Base-by-base conservation (phyloP, 176 grass and related monocot genomes). In the Rhipidocladum racemiflorum region DNA sequence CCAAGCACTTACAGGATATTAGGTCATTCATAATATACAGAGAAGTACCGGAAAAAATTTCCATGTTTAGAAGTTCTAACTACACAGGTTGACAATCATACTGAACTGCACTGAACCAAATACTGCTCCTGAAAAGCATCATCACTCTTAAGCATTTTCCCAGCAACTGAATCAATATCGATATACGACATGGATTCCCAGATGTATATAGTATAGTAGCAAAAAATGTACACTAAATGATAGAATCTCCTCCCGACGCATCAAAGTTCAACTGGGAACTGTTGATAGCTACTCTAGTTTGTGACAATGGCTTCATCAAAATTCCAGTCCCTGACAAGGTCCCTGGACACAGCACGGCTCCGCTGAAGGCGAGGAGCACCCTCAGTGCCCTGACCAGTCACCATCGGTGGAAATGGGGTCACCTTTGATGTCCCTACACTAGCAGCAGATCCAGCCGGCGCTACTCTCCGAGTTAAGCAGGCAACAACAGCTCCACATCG, bases 301-400 rank as follows among this genome's bases (percentile, higher is more conserved):
- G 81, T 56, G 0, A 87, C 81, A 68, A 85, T 70, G 34, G 88
- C 70, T 84, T 97, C 91, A 42, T 92, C 94, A 13, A 97, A 97
- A 78, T 97, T 97, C 94, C 94, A 97, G 72, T 97, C 87, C 74
- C 94, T 88, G n/a, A 97, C 94, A 57, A 94, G 87, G 63, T 97
- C 94, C 76, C 94, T 90, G 18, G 89, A 92, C 34, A 97, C 91
- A 70, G 94, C 94, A 38, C 45, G 89, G 85, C 94, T 97, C 79
- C 94, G 85, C 68, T 87, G 89, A 74, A 97, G 89, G 46, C 91
- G 87, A 35, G 94, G 91, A 48, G 87, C 60, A 28, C 83, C 89
- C 34, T 79, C 83, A 7, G 82, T 48, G 9, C 88, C 86, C 74
- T 93, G 91, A 72, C 86, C 81, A 62, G 84, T 72, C 3, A 59